phyloP scores from a whole-genome alignment of 768 basidiomycete genomes.

The Cubamyces sp. region DNA sequence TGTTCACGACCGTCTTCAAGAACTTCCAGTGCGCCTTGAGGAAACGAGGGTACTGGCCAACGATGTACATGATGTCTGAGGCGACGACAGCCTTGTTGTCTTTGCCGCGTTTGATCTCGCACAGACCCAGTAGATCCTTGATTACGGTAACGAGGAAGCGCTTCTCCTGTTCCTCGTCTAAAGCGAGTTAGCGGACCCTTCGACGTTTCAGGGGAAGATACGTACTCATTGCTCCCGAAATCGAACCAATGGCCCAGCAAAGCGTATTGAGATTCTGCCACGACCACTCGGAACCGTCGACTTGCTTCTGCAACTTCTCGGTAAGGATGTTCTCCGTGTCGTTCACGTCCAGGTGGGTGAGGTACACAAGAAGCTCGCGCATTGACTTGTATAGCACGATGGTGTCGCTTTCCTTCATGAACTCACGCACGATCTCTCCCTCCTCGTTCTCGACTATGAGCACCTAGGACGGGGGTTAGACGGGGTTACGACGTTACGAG shows the following conservation, averaged over 20 bases:
- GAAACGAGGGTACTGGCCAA: conserved; percentile 99
- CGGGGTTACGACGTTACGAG: conserved; percentile 8
- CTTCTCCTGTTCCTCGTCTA: conserved; percentile 99
- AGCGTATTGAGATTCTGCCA: conserved; percentile 99
- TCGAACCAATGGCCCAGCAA: conserved; percentile 99
- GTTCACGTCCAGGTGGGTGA: conserved; percentile 93
- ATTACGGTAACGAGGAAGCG: conserved; percentile 99
- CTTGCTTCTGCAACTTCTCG: conserved; percentile 96
- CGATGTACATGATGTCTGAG: conserved; percentile 97
- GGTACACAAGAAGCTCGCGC: conserved; percentile 96
- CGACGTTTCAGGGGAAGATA: conserved; percentile 22
- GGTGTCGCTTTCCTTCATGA: conserved; percentile 98
- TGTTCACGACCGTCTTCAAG: conserved; percentile 99
- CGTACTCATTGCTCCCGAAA: conserved; percentile 98
- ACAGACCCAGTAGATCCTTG: conserved; percentile 95
- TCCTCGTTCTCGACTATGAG: conserved; percentile 99
- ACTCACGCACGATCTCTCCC: conserved; percentile 98
- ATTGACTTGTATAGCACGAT: conserved; percentile 99
- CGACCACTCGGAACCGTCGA: conserved; percentile 97
- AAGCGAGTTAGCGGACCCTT: neutral
- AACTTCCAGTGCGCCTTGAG: conserved; percentile 99
- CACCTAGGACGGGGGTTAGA: conserved; percentile 56
- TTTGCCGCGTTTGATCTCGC: conserved; percentile 98
- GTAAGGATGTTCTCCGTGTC: conserved; percentile 98
- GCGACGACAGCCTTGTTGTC: conserved; percentile 99